Evolutionary conservation across 2,329 filamentous ascomycete genomes (phyloP).

Genomic region (Emericellopsis cladophorae): DNA sequence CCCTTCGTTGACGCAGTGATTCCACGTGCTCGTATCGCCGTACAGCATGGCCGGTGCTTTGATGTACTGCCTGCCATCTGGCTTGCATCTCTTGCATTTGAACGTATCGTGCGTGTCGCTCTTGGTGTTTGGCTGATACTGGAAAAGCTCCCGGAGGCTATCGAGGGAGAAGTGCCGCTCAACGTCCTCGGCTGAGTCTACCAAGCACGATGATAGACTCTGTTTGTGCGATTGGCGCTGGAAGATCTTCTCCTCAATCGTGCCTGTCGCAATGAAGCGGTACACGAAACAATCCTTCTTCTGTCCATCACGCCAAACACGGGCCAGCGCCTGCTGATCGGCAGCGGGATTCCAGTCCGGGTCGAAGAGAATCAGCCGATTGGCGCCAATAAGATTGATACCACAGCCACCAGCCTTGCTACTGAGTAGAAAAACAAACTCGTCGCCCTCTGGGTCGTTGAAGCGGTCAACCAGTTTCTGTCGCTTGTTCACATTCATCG

Average conservation of each 20-base stretch:
- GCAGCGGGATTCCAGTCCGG: constrained; percentile 97
- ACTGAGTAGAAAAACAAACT: constrained; percentile 92
- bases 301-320: constrained; percentile 97
- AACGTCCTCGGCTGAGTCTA: constrained; percentile 92
- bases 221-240: constrained; percentile 98
- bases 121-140: constrained; percentile 71
- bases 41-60: constrained; percentile 94
- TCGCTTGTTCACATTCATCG: constrained; percentile 95
- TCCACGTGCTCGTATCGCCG: constrained; percentile 98
- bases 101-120: constrained; percentile 98
- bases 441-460: constrained; percentile 79
- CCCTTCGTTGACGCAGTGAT: constrained; percentile 80
- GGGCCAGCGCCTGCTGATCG: constrained; percentile 90
- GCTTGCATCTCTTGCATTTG: constrained; percentile 90
- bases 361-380: constrained; percentile 90
- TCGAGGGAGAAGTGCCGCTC: constrained; percentile 93
- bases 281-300: constrained; percentile 99
- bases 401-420: constrained; percentile 96
- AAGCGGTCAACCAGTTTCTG: constrained; percentile 97
- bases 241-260: constrained; percentile 98
- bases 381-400: constrained; percentile 88
- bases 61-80: constrained; percentile 74
- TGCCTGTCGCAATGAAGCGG: constrained; percentile 96
- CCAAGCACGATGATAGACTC: constrained; percentile 87
- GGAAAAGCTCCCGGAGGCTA: constrained; percentile 82